Base-by-base conservation (phyloP, 164 flowering plant species). In the Vitis labrusca region DNA sequence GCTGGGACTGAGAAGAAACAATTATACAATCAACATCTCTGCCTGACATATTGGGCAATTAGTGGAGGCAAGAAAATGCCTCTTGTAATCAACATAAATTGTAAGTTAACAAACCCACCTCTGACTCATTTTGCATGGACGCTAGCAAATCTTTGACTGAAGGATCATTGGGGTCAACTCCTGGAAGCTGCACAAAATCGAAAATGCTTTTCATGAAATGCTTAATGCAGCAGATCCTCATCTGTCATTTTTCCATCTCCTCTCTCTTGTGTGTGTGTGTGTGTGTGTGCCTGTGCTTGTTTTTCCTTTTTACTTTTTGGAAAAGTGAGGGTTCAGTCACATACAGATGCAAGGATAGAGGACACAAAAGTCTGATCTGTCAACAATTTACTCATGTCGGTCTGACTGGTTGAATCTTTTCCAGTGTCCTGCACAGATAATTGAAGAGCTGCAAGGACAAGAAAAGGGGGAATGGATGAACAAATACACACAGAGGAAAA, bases 161-260 rank as follows among this genome's bases (percentile, higher is more conserved):
- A 32, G 97, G 96, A 73, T 94, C 97, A 80, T 91, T 87, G 51
- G 94, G 93, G 74, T 91, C 94, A 77, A 92, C 98, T 52, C 98
- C 98, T 16, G 97, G 97, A 76, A 94, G 97, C 98, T 94, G 89
- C 63, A 71, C 69, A 69, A 71, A 77, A 68, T 5, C 52, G 30
- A 2, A 58, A 37, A 37, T 37, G 44, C 44, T 37, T 37, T 37
- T 37, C 44, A 37, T 37, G 44, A 37, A 3, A 37, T 37, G 44
- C 44, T 0, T 5, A 37, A 8, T 37, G 44, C 44, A 37, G 44
- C 44, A 37, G 7, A 37, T 37, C 44, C 7, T 23, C 0, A 23
- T 23, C 27, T 23, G 27, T 23, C 27, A 23, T 23, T 23, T 23
- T 23, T 23, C 27, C 27, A 23, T 23, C 27, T 23, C 27, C 44